These are phyloP conservation scores for Trichothecium roseum DNA, from an alignment of 2,329 filamentous ascomycete species.

Conservation along the genomic window DNA sequence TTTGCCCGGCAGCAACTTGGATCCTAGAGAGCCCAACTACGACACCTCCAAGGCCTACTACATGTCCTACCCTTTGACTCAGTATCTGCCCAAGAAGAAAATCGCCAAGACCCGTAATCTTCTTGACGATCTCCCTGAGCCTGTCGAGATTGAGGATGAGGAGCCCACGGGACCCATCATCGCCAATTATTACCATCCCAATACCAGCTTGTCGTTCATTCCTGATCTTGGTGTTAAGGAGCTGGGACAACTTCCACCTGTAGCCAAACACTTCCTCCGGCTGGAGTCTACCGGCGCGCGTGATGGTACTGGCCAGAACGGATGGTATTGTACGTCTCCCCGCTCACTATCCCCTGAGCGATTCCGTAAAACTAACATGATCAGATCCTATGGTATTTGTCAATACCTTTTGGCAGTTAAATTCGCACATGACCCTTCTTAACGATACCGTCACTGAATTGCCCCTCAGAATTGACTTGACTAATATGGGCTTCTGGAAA, in stretches of 20 bases:
- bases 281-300: conserved; percentile 73
- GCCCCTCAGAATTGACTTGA: conserved; percentile 73
- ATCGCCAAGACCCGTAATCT: conserved; percentile 78
- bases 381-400: conserved; percentile 73
- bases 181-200: conserved; percentile 87
- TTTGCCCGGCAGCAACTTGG: conserved; percentile 63
- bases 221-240: conserved; percentile 65
- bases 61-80: conserved; percentile 76
- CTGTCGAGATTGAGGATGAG: conserved; percentile 36
- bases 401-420: conserved; percentile 97
- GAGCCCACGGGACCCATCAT: conserved; percentile 57
- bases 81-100: conserved; percentile 89
- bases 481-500: conserved; percentile 79
- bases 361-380: neutral
- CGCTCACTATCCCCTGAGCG: too few relatives aligned
- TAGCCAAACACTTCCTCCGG: conserved; percentile 65
- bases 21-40: conserved; percentile 63
- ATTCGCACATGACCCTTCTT: conserved; percentile 78
- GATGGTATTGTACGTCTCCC: conserved; percentile 64
- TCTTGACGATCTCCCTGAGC: conserved; percentile 41
- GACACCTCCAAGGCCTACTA: conserved; percentile 69
- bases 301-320: conserved; percentile 75
- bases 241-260: conserved; percentile 58
- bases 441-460: conserved; percentile 81
- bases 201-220: conserved; percentile 81